Base-by-base conservation (phyloP, 148 eudicot species). In the Persicaria tinctoria region DNA sequence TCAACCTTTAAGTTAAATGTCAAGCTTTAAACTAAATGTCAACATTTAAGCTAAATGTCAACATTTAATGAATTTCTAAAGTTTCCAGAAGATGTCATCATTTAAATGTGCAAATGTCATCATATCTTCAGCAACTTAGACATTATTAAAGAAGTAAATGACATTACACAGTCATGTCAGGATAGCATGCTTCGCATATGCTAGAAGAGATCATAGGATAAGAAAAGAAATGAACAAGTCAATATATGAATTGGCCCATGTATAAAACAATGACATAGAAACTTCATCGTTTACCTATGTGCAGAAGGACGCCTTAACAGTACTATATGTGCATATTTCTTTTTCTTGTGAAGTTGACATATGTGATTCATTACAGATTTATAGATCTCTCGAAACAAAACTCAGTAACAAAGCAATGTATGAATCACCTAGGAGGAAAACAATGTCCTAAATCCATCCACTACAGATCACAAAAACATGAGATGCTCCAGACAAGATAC, bases 281-380 rank as follows among this genome's bases (percentile, higher is more conserved):
- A 12, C 45, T 62, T 8, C 68, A 62, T 13, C 9, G 5, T 62
- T 57, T 41, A 94, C 98, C 98, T 94, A 72, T 97, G 88, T 55
- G 92, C 86, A 83, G n/a, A n/a, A n/a, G n/a, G n/a, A n/a, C n/a
- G n/a, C n/a, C n/a, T n/a, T n/a, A n/a, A n/a, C n/a, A n/a, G 85
- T 70, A 95, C 90, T 79, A 64, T 86, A 10, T 97, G 98, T 46
- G 98, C 97, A 85, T 95, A 95, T 80, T 95, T 95, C 84, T 95
- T 95, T 86, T 92, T 97, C 83, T 95, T 95, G 72, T 87, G 88
- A 11, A 87, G 88, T 76, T 82, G 48, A 82, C 46, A 57, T 32
- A 74, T 74, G 38, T 73, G 66, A 27, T 73, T 81, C 78, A 76
- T 76, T 70, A 76, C 74, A 51, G 32, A 46, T 11, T 38, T 44